Evolutionary conservation across 2,329 filamentous ascomycete genomes (phyloP).

Genomic region (Fusarium algeriense): DNA sequence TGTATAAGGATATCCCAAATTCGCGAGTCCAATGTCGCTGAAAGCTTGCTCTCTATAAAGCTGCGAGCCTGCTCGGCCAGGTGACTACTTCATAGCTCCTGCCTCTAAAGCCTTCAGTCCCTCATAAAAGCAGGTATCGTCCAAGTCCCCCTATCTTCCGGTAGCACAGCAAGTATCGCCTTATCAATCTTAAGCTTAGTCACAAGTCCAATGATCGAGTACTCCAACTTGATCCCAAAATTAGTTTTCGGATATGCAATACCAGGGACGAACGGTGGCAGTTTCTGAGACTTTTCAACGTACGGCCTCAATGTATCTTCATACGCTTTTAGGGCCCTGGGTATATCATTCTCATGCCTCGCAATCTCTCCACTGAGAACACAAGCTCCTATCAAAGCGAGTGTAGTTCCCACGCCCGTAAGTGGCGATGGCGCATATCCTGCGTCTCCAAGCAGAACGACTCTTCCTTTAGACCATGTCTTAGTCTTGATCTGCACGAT

Average conservation of each 20-base stretch:
- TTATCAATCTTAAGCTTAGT: constrained; percentile 34
- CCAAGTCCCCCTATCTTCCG: constrained; percentile 22
- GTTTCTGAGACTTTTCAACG: constrained; percentile 55
- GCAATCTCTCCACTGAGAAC: constrained; percentile 62
- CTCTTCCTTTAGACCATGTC: constrained; percentile 51
- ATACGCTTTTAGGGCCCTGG: constrained; percentile 54
- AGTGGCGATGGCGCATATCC: constrained; percentile 60
- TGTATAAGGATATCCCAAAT: no score
- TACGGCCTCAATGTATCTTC: constrained; percentile 56
- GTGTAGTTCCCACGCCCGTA: constrained; percentile 62
- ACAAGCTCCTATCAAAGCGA: constrained; percentile 62
- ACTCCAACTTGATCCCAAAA: constrained; percentile 45
- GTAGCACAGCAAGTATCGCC: constrained; percentile 21
- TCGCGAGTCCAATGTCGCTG: no score
- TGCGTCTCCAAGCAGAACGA: constrained; percentile 63
- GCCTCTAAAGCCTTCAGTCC: background rate
- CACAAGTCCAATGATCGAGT: constrained; percentile 20
- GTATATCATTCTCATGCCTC: constrained; percentile 38
- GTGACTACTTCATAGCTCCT: background rate
- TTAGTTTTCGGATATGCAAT: constrained; percentile 46
- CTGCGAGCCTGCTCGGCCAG: background rate
- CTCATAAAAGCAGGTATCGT: constrained; percentile 29
- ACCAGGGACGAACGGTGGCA: constrained; percentile 46
- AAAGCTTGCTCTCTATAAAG: no score
- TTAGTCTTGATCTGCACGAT: constrained; percentile 58